Conservation (phyloP, 805 yeast species). For the Candida xiaguanensis region DNA sequence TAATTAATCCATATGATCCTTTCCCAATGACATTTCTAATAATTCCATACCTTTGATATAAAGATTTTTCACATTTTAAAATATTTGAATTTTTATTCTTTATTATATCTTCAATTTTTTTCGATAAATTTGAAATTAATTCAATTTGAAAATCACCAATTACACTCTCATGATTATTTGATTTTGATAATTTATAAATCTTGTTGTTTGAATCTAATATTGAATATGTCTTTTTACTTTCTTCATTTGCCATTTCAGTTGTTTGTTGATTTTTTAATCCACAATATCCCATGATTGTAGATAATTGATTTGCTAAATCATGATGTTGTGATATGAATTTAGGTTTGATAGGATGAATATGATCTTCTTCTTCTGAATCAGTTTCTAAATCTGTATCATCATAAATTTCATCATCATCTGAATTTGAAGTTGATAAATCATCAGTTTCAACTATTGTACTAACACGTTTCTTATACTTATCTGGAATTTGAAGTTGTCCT, state of each 20-base stretch:
- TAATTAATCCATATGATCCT: conserved; percentile 37
- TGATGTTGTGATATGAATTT: conserved; percentile 7
- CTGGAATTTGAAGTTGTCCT: not conserved
- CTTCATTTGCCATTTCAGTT: conserved; percentile 26
- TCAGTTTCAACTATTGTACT: conserved; percentile 20
- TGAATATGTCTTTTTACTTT: conserved; percentile 30
- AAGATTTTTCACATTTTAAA: conserved; percentile 18
- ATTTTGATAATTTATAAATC: conserved; percentile 21
- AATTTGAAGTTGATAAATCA: conserved; percentile 10
- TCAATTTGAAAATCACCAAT: conserved; percentile 26
- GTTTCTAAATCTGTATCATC: conserved; percentile 10
- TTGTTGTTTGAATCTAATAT: conserved; percentile 19
- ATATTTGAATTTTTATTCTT: conserved; percentile 3
- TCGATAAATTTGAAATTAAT: conserved; percentile 20
- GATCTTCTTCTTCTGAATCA: conserved; percentile 19
- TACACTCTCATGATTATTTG: conserved; percentile 17
- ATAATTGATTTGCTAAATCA: conserved; percentile 20
- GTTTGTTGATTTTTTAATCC: conserved; percentile 16
- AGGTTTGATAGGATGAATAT: conserved; percentile 20
- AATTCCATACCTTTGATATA: conserved; percentile 31
- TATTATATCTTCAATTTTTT: conserved; percentile 16
- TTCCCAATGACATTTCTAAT: conserved; percentile 33
- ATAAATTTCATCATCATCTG: conserved; percentile 14
- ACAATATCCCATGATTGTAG: conserved; percentile 33
- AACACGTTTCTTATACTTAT: conserved; percentile 15